These are phyloP conservation scores for Kregervanrija delftensis DNA, from an alignment of 805 yeast genomes.

Conservation along the genomic window DNA sequence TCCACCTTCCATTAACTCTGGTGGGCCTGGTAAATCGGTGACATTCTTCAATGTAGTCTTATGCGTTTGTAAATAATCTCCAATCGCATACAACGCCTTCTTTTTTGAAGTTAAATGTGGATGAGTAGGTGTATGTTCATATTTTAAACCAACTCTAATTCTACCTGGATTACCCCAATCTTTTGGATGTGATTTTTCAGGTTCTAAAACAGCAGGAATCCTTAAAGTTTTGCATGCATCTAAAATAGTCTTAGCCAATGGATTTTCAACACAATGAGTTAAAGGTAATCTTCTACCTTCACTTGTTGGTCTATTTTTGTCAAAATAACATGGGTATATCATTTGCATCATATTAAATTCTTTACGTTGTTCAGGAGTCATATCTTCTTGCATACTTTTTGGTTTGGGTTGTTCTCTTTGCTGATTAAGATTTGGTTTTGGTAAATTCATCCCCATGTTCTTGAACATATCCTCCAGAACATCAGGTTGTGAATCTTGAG, in stretches of 20 bases:
- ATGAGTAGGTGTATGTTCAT: slow-evolving; percentile 35
- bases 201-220: slow-evolving; percentile 46
- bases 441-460: slow-evolving; percentile 24
- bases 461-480: slow-evolving; percentile 24
- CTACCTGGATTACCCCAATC: slow-evolving; percentile 98
- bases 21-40: slow-evolving; percentile 58
- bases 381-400: slow-evolving; percentile 10
- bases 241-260: slow-evolving; percentile 73
- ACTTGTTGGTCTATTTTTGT: slow-evolving; percentile 60
- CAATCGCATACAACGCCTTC: slow-evolving; percentile 52
- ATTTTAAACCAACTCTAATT: slow-evolving; percentile 64
- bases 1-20: slow-evolving; percentile 44
- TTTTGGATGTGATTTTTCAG: slow-evolving; percentile 88
- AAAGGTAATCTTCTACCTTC: slow-evolving; percentile 79
- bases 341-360: slow-evolving; percentile 66
- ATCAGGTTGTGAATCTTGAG: slow-evolving; percentile 39
- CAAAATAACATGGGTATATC: slow-evolving; percentile 91
- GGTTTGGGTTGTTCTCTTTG: slow-evolving; percentile 5
- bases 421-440: neutral
- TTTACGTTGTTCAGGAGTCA: slow-evolving; percentile 45
- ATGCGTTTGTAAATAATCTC: slow-evolving; percentile 52
- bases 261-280: slow-evolving; percentile 73
- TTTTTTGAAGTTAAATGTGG: slow-evolving; percentile 48
- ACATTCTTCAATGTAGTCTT: slow-evolving; percentile 67
- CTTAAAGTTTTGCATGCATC: slow-evolving; percentile 49